These are phyloP conservation scores for Tothia fuscella DNA, from an alignment of 2,329 filamentous ascomycete genomes.

Conservation along the genomic window DNA sequence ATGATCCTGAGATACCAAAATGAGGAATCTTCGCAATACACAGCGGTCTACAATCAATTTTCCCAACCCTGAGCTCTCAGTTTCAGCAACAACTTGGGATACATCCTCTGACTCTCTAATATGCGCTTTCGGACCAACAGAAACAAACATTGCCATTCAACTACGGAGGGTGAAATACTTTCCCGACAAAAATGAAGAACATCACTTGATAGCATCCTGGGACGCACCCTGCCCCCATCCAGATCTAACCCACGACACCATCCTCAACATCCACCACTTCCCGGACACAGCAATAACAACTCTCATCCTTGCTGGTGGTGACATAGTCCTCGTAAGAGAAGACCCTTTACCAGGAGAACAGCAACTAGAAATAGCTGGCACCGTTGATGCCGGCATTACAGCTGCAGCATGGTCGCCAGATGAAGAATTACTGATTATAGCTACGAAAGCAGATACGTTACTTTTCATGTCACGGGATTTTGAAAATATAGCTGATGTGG, in stretches of 20 bases:
- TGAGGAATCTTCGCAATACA: slow-evolving; percentile 82
- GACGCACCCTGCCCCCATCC: slow-evolving; percentile 72
- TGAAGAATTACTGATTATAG: slow-evolving; percentile 76
- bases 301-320: slow-evolving; percentile 76
- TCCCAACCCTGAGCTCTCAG: slow-evolving; percentile 41
- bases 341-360: slow-evolving; percentile 54
- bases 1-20: slow-evolving; percentile 30
- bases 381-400: slow-evolving; percentile 81
- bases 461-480: slow-evolving; percentile 91
- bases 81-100: slow-evolving; percentile 81
- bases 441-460: slow-evolving; percentile 65
- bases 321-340: slow-evolving; percentile 78
- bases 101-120: slow-evolving; percentile 63
- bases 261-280: slow-evolving; percentile 76
- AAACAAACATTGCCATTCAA: slow-evolving; percentile 59
- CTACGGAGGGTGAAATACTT: slow-evolving; percentile 44
- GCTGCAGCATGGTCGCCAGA: slow-evolving; percentile 91
- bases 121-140: slow-evolving; percentile 71
- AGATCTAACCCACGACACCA: slow-evolving; percentile 59
- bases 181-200: slow-evolving; percentile 27
- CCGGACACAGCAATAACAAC: slow-evolving; percentile 66
- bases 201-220: slow-evolving; percentile 62
- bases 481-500: slow-evolving; percentile 66
- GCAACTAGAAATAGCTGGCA: slow-evolving; percentile 88
- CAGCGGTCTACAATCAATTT: slow-evolving; percentile 54